phyloP scores from a whole-genome alignment of 2,329 filamentous ascomycete species.

The Fusarium proliferatum region DNA sequence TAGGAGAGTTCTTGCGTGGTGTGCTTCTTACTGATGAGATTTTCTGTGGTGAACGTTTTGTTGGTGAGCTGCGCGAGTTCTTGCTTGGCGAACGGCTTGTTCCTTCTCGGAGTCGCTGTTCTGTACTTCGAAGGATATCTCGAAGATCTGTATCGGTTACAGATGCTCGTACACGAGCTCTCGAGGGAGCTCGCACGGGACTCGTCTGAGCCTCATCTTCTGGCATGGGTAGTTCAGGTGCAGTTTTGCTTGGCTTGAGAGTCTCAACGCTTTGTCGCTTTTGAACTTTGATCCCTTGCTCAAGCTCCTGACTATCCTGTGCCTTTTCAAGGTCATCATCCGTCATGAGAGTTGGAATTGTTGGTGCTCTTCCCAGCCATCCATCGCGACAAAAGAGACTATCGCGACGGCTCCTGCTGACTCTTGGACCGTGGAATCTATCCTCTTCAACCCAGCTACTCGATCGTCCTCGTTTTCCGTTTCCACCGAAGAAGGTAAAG shows the following conservation, averaged over 20 bases:
- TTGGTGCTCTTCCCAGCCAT: slow-evolving; percentile 50
- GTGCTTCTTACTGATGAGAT: slow-evolving; percentile 37
- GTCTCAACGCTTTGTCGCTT: slow-evolving; percentile 29
- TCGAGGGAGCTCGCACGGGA: slow-evolving; percentile 26
- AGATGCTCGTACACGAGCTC: slow-evolving; percentile 38
- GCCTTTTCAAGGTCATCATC: slow-evolving; percentile 43
- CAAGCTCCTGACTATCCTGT: slow-evolving; percentile 8
- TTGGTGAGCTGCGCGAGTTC: slow-evolving; percentile 41
- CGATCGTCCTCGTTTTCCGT: slow-evolving; percentile 43
- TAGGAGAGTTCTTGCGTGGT: slow-evolving; percentile 43
- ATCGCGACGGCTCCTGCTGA: slow-evolving; percentile 47
- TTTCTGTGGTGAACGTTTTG: slow-evolving; percentile 28
- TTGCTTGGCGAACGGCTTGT: slow-evolving; percentile 47
- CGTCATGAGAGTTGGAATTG: slow-evolving; percentile 50
- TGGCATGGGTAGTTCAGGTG: slow-evolving; percentile 31
- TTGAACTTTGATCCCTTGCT: slow-evolving; percentile 30
- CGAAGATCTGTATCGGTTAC: slow-evolving; percentile 60
- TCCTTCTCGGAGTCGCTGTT: slow-evolving; percentile 60
- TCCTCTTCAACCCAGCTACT: slow-evolving; percentile 63
- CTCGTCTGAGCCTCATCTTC: slow-evolving; percentile 22
- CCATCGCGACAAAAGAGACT: slow-evolving; percentile 49
- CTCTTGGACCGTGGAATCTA: slow-evolving; percentile 59
- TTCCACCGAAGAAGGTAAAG: slow-evolving; percentile 44
- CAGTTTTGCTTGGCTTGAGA: slow-evolving; percentile 37
- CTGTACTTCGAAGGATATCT: slow-evolving; percentile 64